Evolutionary conservation across 805 yeast species (phyloP).

Genomic region (Metschnikowia chrysomelidarum): DNA sequence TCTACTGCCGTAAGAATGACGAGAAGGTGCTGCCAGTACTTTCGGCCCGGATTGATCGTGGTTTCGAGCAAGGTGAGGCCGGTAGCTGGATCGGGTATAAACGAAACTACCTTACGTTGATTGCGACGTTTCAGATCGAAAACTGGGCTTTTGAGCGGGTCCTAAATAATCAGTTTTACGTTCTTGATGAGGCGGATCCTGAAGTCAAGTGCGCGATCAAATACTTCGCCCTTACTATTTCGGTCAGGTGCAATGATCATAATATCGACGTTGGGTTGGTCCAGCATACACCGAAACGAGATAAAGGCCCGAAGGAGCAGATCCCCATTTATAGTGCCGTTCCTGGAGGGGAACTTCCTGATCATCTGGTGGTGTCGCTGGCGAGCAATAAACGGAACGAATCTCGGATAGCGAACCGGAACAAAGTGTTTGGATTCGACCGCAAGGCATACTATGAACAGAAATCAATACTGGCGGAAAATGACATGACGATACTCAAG

Average conservation of each 20-base stretch:
- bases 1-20: conserved; percentile 3
- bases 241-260: conserved; percentile 50
- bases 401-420: conserved; percentile 46
- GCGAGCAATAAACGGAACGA: conserved; percentile 60
- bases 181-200: neutral
- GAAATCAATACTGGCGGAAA: neutral
- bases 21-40: conserved; percentile 11
- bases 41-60: conserved; percentile 24
- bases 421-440: conserved; percentile 51
- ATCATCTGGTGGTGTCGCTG: conserved; percentile 54
- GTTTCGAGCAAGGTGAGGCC: conserved; percentile 20
- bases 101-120: conserved; percentile 64
- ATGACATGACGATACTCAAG: conserved; percentile 6
- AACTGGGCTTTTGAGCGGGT: conserved; percentile 18
- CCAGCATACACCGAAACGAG: conserved; percentile 74
- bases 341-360: conserved; percentile 55
- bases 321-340: conserved; percentile 60
- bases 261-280: conserved; percentile 47
- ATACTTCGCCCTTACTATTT: conserved; percentile 38
- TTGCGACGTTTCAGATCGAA: conserved; percentile 46
- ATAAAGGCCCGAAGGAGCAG: conserved; percentile 63
- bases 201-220: neutral
- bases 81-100: conserved; percentile 64
- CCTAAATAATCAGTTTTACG: conserved; percentile 28
- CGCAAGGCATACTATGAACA: conserved; percentile 3